A percentile compares a stretch with the other conserved stretches of the same genome.
Evolutionary conservation across 805 yeast genomes (phyloP).

Genomic region (Candida tammaniensis): DNA sequence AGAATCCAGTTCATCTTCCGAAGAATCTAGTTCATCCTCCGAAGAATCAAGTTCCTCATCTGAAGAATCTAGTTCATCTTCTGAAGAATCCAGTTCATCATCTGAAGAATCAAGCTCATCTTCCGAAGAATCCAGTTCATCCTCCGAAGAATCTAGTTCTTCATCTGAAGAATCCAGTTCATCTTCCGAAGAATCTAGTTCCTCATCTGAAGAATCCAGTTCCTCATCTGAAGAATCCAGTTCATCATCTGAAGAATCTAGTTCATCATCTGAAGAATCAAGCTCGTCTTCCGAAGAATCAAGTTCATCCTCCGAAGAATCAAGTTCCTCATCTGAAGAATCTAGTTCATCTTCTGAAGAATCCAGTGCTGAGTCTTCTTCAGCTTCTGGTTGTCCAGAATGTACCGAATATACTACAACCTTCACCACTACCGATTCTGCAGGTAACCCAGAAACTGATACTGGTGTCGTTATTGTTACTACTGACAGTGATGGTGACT

Average conservation of each 20-base stretch:
- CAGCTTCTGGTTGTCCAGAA: conserved; percentile 7
- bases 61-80: conserved; percentile 3
- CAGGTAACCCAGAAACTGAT: conserved; percentile 9
- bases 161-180: not conserved
- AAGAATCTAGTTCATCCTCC: conserved; percentile 5
- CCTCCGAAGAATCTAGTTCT: conserved; percentile 1
- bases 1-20: conserved; percentile 1
- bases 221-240: conserved; percentile 1
- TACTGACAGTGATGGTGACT: conserved; percentile 9
- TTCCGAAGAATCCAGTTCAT: not conserved
- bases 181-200: not conserved
- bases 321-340: conserved; percentile 11
- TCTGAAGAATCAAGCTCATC: conserved; percentile 2
- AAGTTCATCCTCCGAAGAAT: conserved; percentile 9
- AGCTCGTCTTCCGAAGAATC: conserved; percentile 7
- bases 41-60: conserved; percentile 3
- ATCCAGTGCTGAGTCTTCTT: conserved; percentile 11
- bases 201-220: conserved; percentile 1
- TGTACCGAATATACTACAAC: conserved; percentile 10
- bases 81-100: conserved; percentile 5
- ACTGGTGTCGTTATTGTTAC: conserved; percentile 12
- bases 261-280: not conserved
- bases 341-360: conserved; percentile 9
- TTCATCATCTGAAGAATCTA: conserved; percentile 1
- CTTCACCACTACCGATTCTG: conserved; percentile 9